A percentile compares a stretch with the other conserved stretches of the same genome.
Conservation (phyloP, 2,329 filamentous ascomycete species). For the Amphichorda felina region DNA sequence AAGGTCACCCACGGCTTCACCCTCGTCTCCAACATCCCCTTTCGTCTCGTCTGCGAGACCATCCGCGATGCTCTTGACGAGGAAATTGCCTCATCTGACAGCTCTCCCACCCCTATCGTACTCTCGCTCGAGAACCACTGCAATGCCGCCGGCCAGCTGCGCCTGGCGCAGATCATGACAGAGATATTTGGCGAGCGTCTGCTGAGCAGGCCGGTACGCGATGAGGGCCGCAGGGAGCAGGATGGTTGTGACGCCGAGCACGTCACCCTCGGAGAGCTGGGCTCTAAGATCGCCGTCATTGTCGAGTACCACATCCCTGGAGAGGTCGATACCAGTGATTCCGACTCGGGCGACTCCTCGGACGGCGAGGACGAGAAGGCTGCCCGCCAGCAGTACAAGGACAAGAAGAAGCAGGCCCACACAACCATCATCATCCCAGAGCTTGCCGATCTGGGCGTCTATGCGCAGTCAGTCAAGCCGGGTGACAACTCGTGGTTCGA, state of each 20-base stretch:
- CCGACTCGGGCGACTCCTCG: conserved; percentile 21
- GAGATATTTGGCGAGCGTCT: conserved; percentile 51
- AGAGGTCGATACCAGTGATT: conserved; percentile 21
- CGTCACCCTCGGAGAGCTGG: conserved; percentile 46
- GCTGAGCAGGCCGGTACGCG: conserved; percentile 42
- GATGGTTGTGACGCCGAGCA: conserved; percentile 35
- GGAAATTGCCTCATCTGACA: conserved; percentile 33
- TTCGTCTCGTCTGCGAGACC: conserved; percentile 53
- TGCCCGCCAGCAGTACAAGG: conserved; percentile 40
- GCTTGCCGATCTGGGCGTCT: conserved; percentile 53
- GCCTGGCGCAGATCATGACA: conserved; percentile 52
- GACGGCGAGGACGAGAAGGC: conserved; percentile 29
- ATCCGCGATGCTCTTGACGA: conserved; percentile 50
- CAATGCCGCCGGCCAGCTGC: conserved; percentile 41
- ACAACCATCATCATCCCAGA: conserved; percentile 47
- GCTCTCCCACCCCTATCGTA: conserved; percentile 44
- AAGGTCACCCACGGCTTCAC: conserved; percentile 63
- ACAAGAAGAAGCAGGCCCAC: conserved; percentile 23
- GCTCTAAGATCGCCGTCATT: conserved; percentile 52
- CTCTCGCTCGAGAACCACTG: conserved; percentile 61
- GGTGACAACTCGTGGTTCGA: conserved; percentile 54
- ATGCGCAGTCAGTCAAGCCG: conserved; percentile 60
- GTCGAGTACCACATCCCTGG: conserved; percentile 53
- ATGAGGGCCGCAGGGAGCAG: conserved; percentile 44
- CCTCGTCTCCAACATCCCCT: conserved; percentile 52